Base-by-base conservation (phyloP, 2,329 filamentous ascomycete species). In the Xylaria sp. region DNA sequence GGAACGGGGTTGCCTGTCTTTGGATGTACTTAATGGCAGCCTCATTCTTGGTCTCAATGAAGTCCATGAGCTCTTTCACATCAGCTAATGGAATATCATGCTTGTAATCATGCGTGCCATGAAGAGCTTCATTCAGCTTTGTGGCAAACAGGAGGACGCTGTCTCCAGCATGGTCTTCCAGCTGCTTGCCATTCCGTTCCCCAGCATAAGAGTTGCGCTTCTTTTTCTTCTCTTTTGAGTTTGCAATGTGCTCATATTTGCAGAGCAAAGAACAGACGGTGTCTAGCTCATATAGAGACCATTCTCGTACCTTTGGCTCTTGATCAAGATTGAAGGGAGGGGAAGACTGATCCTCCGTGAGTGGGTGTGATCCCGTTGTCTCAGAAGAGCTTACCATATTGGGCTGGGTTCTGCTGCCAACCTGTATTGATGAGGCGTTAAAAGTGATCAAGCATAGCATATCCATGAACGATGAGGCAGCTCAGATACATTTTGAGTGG, bases 251-350 rank as follows among this genome's bases (percentile, higher is more conserved):
- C 17, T 68, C 67, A 35, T 63, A 54, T 25, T 65, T 66, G 53
- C 70, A 71, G 31, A 74, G 68, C 19, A 77, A 67, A 9, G 70
- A 65, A 15, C 75, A 69, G 12, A 75, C 70, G 8, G 69, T 70
- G n/a, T 72, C 63, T 1, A 73, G 52, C 56, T 73, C 70, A 46
- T 69, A 70, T 1, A 54, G 11, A 6, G 65, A 68, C 72, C 71
- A 74, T 35, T 61, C 37, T 40, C 59, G 61, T 17, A 50, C 11
- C 12, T 45, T 31, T 5, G 4, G 43, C 19, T 8, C 37, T 52
- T 37, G 49, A 42, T 51, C 37, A 11, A 17, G 35, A 35, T 31
- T 11, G 2, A 38, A 12, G 14, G 47, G 14, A 17, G 38, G 19
- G 3, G 19, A 19, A n/a, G 40, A 11, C 6, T 9, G 33, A 4